Conservation (phyloP, 2,329 filamentous ascomycete species). For the Talaromyces islandicus region DNA sequence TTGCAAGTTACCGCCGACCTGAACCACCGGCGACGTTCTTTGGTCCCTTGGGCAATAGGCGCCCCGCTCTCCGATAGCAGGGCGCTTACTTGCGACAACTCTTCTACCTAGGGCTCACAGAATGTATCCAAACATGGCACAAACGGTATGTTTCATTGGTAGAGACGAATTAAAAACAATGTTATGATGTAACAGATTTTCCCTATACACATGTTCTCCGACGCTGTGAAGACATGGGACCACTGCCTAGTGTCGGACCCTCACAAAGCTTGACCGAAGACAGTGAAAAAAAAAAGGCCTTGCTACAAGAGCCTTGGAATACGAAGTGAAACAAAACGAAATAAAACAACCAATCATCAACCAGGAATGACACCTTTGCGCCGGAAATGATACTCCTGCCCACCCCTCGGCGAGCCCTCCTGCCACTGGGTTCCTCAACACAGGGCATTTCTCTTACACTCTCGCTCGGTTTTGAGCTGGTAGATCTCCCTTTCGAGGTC, state of each 20-base stretch:
- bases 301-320: not conserved
- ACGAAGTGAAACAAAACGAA: slow-evolving; percentile 1
- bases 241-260: not conserved
- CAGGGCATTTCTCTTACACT: slow-evolving; percentile 30
- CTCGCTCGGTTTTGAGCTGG: slow-evolving; percentile 56
- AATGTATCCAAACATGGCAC: slow-evolving; percentile 7
- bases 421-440: slow-evolving; percentile 13
- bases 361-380: not conserved
- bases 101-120: slow-evolving; percentile 3
- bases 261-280: not conserved
- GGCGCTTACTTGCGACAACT: slow-evolving; percentile 12
- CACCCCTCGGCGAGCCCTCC: not conserved
- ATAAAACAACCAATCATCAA: slow-evolving; percentile 5
- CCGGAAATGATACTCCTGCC: not conserved
- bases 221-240: not conserved
- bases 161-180: slow-evolving; percentile 3
- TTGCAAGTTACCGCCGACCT: slow-evolving; percentile 5
- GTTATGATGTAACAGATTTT: not conserved
- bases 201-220: not conserved
- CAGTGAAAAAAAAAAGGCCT: not conserved
- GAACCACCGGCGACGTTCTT: not conserved
- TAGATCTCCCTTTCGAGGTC: slow-evolving; percentile 64
- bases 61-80: slow-evolving; percentile 8
- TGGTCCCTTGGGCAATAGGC: slow-evolving; percentile 1
- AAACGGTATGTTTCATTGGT: slow-evolving; percentile 8